Conservation (phyloP, 768 basidiomycete genomes). For the Mycena venus region DNA sequence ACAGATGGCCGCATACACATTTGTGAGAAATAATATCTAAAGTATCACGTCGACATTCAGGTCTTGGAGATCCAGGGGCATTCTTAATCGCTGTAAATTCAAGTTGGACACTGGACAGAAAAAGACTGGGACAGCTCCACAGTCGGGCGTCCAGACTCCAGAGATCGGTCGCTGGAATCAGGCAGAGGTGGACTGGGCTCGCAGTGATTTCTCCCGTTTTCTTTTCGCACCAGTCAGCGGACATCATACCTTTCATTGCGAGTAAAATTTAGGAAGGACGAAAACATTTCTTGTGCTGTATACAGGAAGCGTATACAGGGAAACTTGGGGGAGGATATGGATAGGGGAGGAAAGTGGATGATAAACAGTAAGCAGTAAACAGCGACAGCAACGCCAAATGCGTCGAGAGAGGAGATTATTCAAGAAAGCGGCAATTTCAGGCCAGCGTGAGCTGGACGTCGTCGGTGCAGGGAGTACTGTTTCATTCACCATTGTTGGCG, state of each 20-base stretch:
- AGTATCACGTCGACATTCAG: neutral
- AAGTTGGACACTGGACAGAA: neutral
- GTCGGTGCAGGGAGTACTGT: neutral
- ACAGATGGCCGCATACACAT: neutral
- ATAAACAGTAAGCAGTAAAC: neutral
- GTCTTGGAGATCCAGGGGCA: neutral
- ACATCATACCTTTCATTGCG: neutral
- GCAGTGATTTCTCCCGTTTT: neutral
- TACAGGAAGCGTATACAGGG: neutral
- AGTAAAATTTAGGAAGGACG: neutral
- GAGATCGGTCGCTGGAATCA: no score
- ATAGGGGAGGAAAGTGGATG: neutral
- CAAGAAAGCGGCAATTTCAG: neutral
- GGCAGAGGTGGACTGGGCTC: no score
- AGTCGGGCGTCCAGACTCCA: no score
- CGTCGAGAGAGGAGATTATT: neutral
- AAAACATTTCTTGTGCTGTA: neutral
- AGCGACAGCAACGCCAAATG: neutral
- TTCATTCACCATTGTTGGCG: neutral
- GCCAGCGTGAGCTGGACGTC: neutral
- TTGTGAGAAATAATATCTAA: neutral
- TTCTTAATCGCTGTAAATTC: neutral
- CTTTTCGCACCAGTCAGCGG: neutral
- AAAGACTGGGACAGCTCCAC: no score
- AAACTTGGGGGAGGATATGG: neutral